Percentiles rank a stretch among this genome's conserved stretches.
phyloP scores from a whole-genome alignment of 306 rosid species.

The Trifolium dubium region DNA sequence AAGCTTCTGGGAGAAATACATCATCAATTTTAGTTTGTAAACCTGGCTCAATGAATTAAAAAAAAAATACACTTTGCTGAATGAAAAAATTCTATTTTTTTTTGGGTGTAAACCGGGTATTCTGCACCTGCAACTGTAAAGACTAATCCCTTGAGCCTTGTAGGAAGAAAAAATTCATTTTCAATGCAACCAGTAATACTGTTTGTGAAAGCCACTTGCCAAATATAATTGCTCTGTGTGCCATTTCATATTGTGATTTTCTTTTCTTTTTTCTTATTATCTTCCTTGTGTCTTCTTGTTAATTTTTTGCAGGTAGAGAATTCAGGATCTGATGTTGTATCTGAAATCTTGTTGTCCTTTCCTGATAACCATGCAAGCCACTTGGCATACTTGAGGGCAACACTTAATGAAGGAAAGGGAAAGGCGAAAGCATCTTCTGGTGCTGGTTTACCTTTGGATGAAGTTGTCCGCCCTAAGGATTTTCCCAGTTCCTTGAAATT shows the following conservation, averaged over 20 bases:
- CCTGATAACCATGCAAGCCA: conserved; percentile 69
- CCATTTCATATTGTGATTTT: not conserved
- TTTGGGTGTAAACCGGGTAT: too few species aligned
- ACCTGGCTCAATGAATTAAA: too few species aligned
- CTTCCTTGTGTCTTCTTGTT: not conserved
- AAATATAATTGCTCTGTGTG: conserved; percentile 16
- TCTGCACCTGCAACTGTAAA: too few species aligned
- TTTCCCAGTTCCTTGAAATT: conserved; percentile 62
- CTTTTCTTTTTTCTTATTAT: not conserved
- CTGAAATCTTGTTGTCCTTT: conserved; percentile 67
- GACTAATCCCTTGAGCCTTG: too few species aligned
- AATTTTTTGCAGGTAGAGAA: conserved; percentile 70
- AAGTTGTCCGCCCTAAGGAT: conserved; percentile 61
- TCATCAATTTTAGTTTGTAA: too few species aligned
- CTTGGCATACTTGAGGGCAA: conserved; percentile 69
- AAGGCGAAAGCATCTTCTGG: conserved; percentile 62
- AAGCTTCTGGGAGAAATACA: too few species aligned
- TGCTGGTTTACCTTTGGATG: conserved; percentile 54
- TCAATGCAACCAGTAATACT: not conserved
- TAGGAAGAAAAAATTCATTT: not conserved
- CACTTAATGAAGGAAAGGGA: conserved; percentile 68
- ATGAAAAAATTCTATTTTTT: too few species aligned
- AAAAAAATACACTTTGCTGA: too few species aligned
- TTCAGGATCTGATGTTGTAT: conserved; percentile 62
- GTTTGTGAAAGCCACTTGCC: not conserved